Evolutionary conservation across 805 yeast species (phyloP), one percentile per base, ranked within the genome.

Genomic region (Zygosaccharomyces bisporus): DNA sequence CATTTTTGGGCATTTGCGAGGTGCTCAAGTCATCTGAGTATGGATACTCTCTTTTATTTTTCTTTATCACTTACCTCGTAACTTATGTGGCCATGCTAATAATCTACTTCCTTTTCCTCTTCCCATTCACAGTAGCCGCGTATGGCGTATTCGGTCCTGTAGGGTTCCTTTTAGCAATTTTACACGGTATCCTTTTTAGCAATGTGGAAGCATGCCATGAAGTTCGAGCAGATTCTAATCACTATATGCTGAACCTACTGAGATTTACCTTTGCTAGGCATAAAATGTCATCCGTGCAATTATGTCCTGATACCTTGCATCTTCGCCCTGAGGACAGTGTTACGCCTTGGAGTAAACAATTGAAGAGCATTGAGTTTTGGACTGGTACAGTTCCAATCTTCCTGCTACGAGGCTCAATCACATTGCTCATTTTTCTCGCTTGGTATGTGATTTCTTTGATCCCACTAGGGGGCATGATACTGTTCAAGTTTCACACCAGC

Each of bases 171-270:
- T 36, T 46, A 10, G 44, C 50, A 12, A 19, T 46, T n/a, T 24
- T 35, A 20, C 50, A 46, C 36, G 46, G 46, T 19, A 20, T 39
- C 13, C 34, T 34, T 25, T 35, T 46, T 24, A 34, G 40, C 34
- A 46, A 46, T 25, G 21, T 43, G 10, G 23, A 40, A 8, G 50
- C 50, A 14, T 45, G 49, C 33, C 45, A 45, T 38, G 49, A 45
- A 39, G 14, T 40, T 10, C 31, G 49, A 34, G 13, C 34, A 14
- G 43, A 43, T 21, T 27, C 37, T 12, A 38, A 19, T 2, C 39
- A 34, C 9, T 33, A 24, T 20, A 20, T 29, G 13, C 18, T 37
- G 5, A 37, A 37, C 20, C 19, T 37, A 16, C 32, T 37, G 18
- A 14, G 40, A 12, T 30, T 27, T 20, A 37, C 32, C 12, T 37